These are phyloP conservation scores for Eucalyptus coolabah DNA, from an alignment of 345 rosid genomes.

Conservation along the genomic window DNA sequence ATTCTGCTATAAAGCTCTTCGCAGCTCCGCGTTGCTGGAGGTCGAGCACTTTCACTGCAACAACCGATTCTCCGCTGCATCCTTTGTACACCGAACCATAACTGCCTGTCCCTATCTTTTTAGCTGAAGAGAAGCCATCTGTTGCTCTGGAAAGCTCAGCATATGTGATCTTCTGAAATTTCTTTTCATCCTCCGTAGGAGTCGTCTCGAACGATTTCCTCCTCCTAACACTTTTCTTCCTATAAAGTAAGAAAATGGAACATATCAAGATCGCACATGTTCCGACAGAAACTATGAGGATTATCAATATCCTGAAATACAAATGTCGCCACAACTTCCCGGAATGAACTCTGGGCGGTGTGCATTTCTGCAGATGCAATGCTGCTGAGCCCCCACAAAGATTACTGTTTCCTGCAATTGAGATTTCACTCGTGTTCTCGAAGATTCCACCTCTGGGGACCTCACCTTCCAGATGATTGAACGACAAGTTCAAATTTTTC, in stretches of 20 bases:
- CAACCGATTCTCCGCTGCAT: background rate
- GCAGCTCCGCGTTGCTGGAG: constrained; percentile 19
- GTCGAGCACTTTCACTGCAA: constrained; percentile 20
- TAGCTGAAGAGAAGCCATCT: constrained; percentile 11
- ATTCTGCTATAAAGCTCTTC: constrained; percentile 34
- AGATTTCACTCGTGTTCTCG: background rate
- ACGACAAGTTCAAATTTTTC: background rate
- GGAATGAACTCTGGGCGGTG: background rate
- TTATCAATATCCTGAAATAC: background rate
- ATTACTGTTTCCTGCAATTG: constrained; percentile 1
- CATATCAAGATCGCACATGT: background rate
- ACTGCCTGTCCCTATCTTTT: constrained; percentile 13
- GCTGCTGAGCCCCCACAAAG: constrained; percentile 4
- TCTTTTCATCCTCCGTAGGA: background rate
- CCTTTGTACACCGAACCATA: constrained; percentile 19
- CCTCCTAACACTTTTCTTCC: background rate
- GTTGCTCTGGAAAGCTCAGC: constrained; percentile 6
- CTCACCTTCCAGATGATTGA: constrained; percentile 11
- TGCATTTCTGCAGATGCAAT: constrained; percentile 1
- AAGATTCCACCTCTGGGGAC: constrained; percentile 1
- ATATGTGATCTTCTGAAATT: constrained; percentile 5
- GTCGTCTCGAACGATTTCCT: background rate
- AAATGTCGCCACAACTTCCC: background rate
- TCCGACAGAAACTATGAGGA: background rate
- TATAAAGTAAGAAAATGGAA: background rate